Evolutionary conservation across 495 filamentous ascomycete genomes (phyloP).

Genomic region (Filosporella fistucella): DNA sequence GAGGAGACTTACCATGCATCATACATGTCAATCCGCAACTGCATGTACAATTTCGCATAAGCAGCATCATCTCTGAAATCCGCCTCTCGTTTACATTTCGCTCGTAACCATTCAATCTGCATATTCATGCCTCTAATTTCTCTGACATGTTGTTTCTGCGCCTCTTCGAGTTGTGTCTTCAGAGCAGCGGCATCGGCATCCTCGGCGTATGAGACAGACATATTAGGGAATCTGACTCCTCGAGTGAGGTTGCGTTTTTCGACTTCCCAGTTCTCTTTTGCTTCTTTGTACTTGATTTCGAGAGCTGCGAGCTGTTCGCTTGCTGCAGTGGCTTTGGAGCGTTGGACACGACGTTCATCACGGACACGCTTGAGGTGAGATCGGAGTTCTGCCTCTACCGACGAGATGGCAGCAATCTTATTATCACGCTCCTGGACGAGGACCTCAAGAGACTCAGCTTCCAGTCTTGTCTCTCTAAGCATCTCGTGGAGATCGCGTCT

Average conservation of each 20-base stretch:
- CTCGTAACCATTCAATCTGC: slow-evolving; percentile 86
- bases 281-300: slow-evolving; percentile 33
- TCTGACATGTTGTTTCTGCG: slow-evolving; percentile 59
- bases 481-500: slow-evolving; percentile 33
- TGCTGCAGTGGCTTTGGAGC: slow-evolving; percentile 41
- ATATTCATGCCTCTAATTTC: slow-evolving; percentile 81
- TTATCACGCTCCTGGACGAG: slow-evolving; percentile 34
- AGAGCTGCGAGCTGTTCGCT: slow-evolving; percentile 35
- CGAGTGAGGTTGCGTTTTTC: slow-evolving; percentile 38
- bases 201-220: slow-evolving; percentile 23
- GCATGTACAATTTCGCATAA: slow-evolving; percentile 72
- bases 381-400: slow-evolving; percentile 50
- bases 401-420: slow-evolving; percentile 44
- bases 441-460: slow-evolving; percentile 37
- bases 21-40: slow-evolving; percentile 77
- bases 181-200: slow-evolving; percentile 19
- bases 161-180: slow-evolving; percentile 26
- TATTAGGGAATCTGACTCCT: slow-evolving; percentile 39
- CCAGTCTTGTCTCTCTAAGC: slow-evolving; percentile 33
- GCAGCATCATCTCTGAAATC: slow-evolving; percentile 71
- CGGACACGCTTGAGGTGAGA: slow-evolving; percentile 50
- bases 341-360: slow-evolving; percentile 50
- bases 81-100: slow-evolving; percentile 72
- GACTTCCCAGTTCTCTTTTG: slow-evolving; percentile 39
- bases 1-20: slow-evolving; percentile 72